Conservation (phyloP, 148 eudicot species). For the Vaccinium vitisidaea region DNA sequence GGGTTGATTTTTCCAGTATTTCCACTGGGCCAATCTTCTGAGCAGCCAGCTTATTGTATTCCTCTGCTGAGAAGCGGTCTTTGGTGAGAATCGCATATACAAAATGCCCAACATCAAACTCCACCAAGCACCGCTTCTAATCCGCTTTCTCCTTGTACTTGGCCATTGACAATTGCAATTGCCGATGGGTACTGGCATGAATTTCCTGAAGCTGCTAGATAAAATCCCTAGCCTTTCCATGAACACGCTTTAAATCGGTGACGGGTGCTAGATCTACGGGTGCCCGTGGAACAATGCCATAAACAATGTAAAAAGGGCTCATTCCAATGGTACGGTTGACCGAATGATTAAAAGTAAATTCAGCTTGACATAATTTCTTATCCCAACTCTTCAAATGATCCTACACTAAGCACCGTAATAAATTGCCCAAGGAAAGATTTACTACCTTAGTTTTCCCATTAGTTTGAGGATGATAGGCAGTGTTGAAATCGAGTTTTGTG, state of each 20-base stretch:
- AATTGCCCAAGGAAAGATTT: too few relatives aligned
- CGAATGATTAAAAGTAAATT: background rate
- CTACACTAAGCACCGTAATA: background rate
- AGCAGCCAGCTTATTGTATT: background rate
- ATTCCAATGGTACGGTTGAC: background rate
- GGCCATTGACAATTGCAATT: too few relatives aligned
- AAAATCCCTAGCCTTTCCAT: background rate
- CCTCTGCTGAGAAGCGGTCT: background rate
- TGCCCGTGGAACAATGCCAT: background rate
- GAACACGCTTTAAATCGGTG: background rate
- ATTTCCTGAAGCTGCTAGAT: too few relatives aligned
- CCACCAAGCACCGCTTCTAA: background rate
- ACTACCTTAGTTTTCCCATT: too few relatives aligned
- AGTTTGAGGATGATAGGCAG: too few relatives aligned
- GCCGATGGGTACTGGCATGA: too few relatives aligned
- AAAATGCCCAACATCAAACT: background rate
- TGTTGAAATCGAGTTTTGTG: too few relatives aligned
- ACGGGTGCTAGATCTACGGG: background rate
- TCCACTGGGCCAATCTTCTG: background rate
- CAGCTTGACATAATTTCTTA: background rate
- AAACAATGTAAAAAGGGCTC: background rate
- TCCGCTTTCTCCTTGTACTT: too few relatives aligned
- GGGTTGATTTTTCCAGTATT: background rate
- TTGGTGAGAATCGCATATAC: background rate
- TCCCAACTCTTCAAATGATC: slow-evolving; percentile 2